Evolutionary conservation across 148 eudicot genomes (phyloP).

Genomic region (Arctostaphylos glauca): DNA sequence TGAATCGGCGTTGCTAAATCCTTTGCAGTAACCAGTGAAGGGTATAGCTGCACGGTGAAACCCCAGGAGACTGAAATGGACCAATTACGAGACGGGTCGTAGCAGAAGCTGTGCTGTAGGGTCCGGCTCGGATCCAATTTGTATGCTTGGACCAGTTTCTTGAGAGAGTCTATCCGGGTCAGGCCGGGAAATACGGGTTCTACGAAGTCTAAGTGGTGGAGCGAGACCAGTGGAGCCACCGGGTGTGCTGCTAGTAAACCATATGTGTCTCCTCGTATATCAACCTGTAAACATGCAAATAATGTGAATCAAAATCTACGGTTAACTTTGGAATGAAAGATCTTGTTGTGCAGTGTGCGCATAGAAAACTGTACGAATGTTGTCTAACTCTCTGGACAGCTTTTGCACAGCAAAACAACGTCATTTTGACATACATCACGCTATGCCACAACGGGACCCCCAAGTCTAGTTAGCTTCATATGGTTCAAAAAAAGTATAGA

Average conservation of each 20-base stretch:
- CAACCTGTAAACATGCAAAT: conserved; percentile 24
- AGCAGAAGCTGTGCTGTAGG: conserved; percentile 39
- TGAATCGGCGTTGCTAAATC: conserved; percentile 33
- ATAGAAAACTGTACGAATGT: too few species aligned
- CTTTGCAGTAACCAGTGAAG: conserved; percentile 23
- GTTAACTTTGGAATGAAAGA: too few species aligned
- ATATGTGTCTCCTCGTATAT: conserved; percentile 34
- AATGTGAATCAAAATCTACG: background rate
- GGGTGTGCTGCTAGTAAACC: conserved; percentile 52
- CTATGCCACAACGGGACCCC: too few species aligned
- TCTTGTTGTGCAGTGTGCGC: too few species aligned
- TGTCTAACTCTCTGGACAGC: too few species aligned
- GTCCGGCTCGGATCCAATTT: conserved; percentile 34
- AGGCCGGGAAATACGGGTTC: conserved; percentile 34
- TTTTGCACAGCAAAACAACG: too few species aligned
- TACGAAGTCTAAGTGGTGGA: conserved; percentile 47
- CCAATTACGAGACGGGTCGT: conserved; percentile 30
- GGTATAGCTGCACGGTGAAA: conserved; percentile 40
- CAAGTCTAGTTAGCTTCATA: background rate
- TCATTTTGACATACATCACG: too few species aligned
- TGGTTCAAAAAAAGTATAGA: background rate
- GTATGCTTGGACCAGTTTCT: conserved; percentile 29
- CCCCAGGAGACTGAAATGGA: conserved; percentile 51
- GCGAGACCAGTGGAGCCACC: conserved; percentile 42
- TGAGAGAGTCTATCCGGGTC: conserved; percentile 26